Percentiles rank a stretch among this genome's conserved stretches.
phyloP scores from a whole-genome alignment of 306 rosid genomes.

The Sicyos edulis region DNA sequence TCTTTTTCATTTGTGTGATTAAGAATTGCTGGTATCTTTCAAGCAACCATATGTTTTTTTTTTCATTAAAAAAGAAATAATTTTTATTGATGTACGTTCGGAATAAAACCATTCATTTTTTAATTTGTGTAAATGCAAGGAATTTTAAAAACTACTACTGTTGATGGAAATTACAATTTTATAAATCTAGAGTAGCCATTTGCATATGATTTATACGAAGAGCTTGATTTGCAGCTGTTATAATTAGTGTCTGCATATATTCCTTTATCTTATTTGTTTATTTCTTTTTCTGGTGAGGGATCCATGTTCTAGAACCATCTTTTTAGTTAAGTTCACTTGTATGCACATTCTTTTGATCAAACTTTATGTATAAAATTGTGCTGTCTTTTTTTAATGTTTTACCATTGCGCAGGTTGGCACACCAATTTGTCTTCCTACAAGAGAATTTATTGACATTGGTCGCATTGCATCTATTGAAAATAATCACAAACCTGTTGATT shows the following conservation, averaged over 20 bases:
- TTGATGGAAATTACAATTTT: neutral
- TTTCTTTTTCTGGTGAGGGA: neutral
- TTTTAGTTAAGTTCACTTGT: neutral
- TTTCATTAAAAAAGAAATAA: too few species aligned
- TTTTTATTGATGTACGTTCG: too few species aligned
- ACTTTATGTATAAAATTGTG: neutral
- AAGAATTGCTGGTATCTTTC: too few species aligned
- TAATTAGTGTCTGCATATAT: neutral
- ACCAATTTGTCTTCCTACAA: conserved; percentile 82
- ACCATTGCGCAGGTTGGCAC: conserved; percentile 68
- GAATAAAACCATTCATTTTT: too few species aligned
- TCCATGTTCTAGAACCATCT: conserved; percentile 1
- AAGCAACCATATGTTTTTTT: too few species aligned
- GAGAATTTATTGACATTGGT: conserved; percentile 80
- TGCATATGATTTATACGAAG: neutral
- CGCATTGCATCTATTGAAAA: conserved; percentile 80
- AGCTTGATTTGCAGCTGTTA: neutral
- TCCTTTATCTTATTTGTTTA: neutral
- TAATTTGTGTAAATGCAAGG: neutral
- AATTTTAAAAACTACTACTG: neutral
- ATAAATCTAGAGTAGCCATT: neutral
- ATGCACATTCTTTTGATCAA: neutral
- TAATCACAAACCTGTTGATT: conserved; percentile 83
- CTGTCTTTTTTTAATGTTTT: neutral
- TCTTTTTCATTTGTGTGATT: too few species aligned